Evolutionary conservation across 1,139 yeast species (phyloP), one percentile per base, ranked within the genome.

Genomic region (Suhomyces yuchorum): DNA sequence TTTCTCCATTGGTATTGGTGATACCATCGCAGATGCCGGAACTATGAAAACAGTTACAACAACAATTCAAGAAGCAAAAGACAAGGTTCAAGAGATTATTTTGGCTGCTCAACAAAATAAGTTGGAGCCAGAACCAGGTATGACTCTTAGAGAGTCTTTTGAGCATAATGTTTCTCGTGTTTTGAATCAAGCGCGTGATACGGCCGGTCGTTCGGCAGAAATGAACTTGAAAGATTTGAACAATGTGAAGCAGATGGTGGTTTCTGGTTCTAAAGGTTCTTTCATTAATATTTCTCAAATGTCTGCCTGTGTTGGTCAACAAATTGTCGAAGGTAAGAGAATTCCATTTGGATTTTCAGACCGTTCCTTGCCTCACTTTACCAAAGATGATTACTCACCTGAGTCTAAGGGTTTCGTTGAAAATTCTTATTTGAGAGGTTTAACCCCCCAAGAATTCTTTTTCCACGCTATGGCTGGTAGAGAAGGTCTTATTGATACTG

Each of bases 391-490:
- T 68, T 93, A 93, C 68, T 88, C 97, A 48, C 98, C 99, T 26
- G 99, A 93, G 70, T 91, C 97, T 3, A 90, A 91, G 66, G 99
- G 99, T 55, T 95, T 95, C 61, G 96, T 95, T 56, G 99, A 93
- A 70, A 95, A 95, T 64, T 95, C 99, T 11, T 95, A 93, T 63
- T 79, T 93, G 64, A 85, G 99, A 78, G 99, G 99, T 37, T 79
- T 95, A 63, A 93, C 99, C 14, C 99, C 99, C 35, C 99, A 93
- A 71, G 99, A 95, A 69, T 95, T 95, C 70, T 95, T 95, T 67
- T 93, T 93, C 87, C 99, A 95, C 68, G 99, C 99, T 47, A 95
- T 95, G 99, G 99, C 99, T 61, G 99, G 99, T 80, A 90, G 99
- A 81, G 99, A 93, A 77, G 99, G 99, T 82, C 82, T 93, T 67